phyloP scores from a whole-genome alignment of 345 rosid species.

The Passiflora organensis region DNA sequence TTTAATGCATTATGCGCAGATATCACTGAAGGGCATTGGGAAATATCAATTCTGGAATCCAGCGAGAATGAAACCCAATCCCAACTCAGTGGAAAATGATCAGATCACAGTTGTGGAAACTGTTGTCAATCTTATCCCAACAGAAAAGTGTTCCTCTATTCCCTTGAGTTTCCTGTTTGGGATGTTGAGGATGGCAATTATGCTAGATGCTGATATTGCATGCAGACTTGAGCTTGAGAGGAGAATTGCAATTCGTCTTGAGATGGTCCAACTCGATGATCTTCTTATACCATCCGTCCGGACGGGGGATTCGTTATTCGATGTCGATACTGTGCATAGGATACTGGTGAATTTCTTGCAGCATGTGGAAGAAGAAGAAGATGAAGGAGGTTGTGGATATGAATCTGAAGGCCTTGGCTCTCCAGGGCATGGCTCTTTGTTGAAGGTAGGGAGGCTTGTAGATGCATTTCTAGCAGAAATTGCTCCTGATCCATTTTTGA shows the following conservation, averaged over 20 bases:
- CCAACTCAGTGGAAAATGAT: slow-evolving; percentile 30
- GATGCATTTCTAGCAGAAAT: slow-evolving; percentile 86
- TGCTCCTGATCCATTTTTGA: slow-evolving; percentile 72
- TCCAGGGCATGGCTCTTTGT: slow-evolving; percentile 53
- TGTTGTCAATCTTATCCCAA: slow-evolving; percentile 56
- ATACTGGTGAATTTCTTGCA: slow-evolving; percentile 59
- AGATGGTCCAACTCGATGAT: slow-evolving; percentile 64
- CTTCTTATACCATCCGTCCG: slow-evolving; percentile 71
- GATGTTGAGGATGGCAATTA: slow-evolving; percentile 57
- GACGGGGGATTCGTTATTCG: slow-evolving; percentile 61
- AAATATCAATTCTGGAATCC: slow-evolving; percentile 50
- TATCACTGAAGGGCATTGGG: slow-evolving; percentile 51
- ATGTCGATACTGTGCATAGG: slow-evolving; percentile 66
- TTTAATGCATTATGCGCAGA: slow-evolving; percentile 71
- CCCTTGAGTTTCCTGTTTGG: slow-evolving; percentile 79
- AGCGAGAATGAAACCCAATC: slow-evolving; percentile 34
- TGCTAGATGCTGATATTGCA: slow-evolving; percentile 42
- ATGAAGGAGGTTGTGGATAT: slow-evolving; percentile 40
- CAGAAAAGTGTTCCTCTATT: slow-evolving; percentile 35
- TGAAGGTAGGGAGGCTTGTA: slow-evolving; percentile 72
- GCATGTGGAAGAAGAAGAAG: slow-evolving; percentile 61
- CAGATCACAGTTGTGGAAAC: slow-evolving; percentile 59
- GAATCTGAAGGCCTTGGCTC: slow-evolving; percentile 51
- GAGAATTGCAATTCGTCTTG: slow-evolving; percentile 54
- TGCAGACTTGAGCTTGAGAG: slow-evolving; percentile 68